phyloP scores from a whole-genome alignment of 495 filamentous ascomycete species.

The Trichodelitschia bisporula region DNA sequence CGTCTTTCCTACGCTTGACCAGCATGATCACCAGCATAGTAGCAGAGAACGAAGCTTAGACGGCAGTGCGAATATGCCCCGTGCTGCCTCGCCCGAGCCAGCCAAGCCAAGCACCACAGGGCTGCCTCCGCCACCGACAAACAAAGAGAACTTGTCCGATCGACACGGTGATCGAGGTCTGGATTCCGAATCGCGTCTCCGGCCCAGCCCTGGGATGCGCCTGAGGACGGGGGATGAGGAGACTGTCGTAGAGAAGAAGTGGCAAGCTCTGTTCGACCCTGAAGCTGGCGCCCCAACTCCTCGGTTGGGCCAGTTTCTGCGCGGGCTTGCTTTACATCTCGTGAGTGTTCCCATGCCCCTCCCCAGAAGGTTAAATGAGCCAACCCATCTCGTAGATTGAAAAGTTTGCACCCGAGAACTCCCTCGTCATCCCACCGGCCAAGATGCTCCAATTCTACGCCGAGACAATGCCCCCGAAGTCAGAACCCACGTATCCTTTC shows the following conservation, averaged over 20 bases:
- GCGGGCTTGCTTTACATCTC: constrained; percentile 55
- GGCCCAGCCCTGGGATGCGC: constrained; percentile 22
- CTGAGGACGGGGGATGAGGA: constrained; percentile 25
- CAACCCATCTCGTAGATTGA: constrained; percentile 31
- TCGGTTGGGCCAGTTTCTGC: constrained; percentile 44
- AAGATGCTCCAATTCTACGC: constrained; percentile 66
- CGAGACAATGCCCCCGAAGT: constrained; percentile 32
- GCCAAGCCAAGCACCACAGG: no score
- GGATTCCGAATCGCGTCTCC: constrained; percentile 3
- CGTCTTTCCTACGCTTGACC: no score
- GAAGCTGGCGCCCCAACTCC: constrained; percentile 35
- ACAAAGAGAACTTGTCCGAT: constrained; percentile 2
- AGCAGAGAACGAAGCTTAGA: no score
- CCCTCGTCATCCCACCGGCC: constrained; percentile 52
- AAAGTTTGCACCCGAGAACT: constrained; percentile 45
- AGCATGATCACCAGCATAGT: no score
- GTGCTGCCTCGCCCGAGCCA: no score
- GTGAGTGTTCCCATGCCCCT: constrained; percentile 23
- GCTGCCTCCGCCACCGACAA: no score
- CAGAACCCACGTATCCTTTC: constrained; percentile 26
- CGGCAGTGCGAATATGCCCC: no score
- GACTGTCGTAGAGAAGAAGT: constrained; percentile 42
- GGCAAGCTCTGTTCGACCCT: constrained; percentile 54
- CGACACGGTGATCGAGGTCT: constrained; percentile 10
- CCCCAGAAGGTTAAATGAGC: constrained; percentile 1